These are phyloP conservation scores for Prunus mira DNA, from an alignment of 306 rosid species.

Conservation along the genomic window DNA sequence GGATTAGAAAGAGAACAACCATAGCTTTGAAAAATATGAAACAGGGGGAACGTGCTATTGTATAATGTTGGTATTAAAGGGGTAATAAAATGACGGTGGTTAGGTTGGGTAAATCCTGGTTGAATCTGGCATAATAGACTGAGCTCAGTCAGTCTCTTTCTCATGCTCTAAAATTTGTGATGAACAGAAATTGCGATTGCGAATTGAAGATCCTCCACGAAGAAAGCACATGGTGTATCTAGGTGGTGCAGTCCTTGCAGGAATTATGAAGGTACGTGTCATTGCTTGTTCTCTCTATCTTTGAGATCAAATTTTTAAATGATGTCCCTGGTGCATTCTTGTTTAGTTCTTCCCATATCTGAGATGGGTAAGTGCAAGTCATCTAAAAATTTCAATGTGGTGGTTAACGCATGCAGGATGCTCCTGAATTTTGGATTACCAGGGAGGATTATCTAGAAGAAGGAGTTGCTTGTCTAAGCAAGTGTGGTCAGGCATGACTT, in stretches of 20 bases:
- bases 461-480: constrained; percentile 82
- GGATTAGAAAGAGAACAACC: not conserved
- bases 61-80: not conserved
- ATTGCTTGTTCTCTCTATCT: constrained; percentile 7
- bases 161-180: constrained; percentile 8
- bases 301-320: not conserved
- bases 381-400: constrained; percentile 29
- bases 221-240: constrained; percentile 99
- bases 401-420: constrained; percentile 65
- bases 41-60: not conserved
- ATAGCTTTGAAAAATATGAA: not conserved
- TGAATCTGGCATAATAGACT: not conserved
- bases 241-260: constrained; percentile 99
- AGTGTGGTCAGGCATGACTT: constrained; percentile 86
- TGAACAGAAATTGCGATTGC: constrained; percentile 76
- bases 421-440: constrained; percentile 97
- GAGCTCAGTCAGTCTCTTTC: not conserved
- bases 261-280: constrained; percentile 86
- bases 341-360: not conserved
- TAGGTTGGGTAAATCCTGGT: not conserved
- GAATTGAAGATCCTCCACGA: constrained; percentile 97
- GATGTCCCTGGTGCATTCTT: not conserved
- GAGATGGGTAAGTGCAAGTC: constrained; percentile 2
- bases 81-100: not conserved
- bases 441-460: constrained; percentile 98